Evolutionary conservation across 164 flowering plant genomes (phyloP).

Genomic region (Amborella trichopoda): DNA sequence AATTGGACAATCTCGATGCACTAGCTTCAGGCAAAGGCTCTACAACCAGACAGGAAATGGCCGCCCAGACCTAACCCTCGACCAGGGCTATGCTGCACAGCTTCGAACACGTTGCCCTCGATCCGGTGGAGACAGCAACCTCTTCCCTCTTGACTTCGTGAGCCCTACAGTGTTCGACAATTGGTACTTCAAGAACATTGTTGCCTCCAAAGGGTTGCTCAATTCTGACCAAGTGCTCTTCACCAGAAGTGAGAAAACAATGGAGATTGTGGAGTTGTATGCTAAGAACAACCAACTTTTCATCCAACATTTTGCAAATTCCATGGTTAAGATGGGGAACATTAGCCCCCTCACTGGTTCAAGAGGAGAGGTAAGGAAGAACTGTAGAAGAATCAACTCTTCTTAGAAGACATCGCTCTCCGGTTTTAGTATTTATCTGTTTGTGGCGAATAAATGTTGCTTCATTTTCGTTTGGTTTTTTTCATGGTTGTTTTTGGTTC

Average conservation of each 20-base stretch:
- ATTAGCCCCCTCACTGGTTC: conserved; percentile 71
- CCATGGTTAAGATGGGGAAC: conserved; percentile 89
- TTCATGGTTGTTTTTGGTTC: too few species aligned
- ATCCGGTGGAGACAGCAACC: conserved; percentile 88
- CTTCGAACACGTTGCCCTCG: conserved; percentile 59
- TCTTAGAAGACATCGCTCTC: too few species aligned
- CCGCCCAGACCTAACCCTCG: conserved; percentile 47
- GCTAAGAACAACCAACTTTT: conserved; percentile 49
- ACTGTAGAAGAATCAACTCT: conserved; percentile 61
- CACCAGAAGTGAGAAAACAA: conserved; percentile 36
- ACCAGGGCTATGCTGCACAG: conserved; percentile 50
- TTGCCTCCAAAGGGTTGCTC: conserved; percentile 59
- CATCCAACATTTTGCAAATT: conserved; percentile 75
- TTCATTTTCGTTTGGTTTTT: too few species aligned
- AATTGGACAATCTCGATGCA: conserved; percentile 77
- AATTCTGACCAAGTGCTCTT: conserved; percentile 71
- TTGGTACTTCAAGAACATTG: conserved; percentile 71
- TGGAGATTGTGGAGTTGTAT: conserved; percentile 57
- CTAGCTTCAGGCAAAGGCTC: conserved; percentile 86
- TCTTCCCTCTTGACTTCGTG: conserved; percentile 58
- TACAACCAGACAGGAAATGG: conserved; percentile 90
- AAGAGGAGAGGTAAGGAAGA: conserved; percentile 75
- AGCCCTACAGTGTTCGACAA: conserved; percentile 69
- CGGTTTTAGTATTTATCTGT: too few species aligned
- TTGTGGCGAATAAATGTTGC: too few species aligned